Conservation (phyloP, 1,284 basidiomycete species). For the Mycena sp. region DNA sequence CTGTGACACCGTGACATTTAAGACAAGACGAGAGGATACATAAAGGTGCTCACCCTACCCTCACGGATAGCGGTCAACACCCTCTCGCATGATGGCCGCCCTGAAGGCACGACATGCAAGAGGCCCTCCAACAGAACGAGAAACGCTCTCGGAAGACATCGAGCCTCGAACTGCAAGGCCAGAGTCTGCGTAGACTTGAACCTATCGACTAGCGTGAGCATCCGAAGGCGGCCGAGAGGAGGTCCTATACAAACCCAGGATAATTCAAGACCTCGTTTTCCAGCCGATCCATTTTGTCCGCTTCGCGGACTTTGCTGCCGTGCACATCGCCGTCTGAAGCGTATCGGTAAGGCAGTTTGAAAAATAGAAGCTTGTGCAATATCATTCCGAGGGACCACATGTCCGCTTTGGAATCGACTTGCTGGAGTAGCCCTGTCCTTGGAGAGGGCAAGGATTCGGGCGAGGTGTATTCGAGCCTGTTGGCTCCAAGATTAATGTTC, state of each 20-base stretch:
- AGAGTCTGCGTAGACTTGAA: slow-evolving; percentile 69
- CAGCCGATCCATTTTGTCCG: slow-evolving; percentile 69
- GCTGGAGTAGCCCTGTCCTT: slow-evolving; percentile 69
- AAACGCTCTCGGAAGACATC: slow-evolving; percentile 75
- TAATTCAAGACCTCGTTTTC: slow-evolving; percentile 82
- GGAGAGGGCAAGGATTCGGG: slow-evolving; percentile 87
- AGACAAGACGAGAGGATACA: neutral
- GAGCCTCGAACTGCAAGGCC: slow-evolving; percentile 62
- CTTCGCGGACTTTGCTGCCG: slow-evolving; percentile 54
- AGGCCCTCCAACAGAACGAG: slow-evolving; percentile 79
- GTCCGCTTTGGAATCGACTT: slow-evolving; percentile 89
- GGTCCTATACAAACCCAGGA: slow-evolving; percentile 63
- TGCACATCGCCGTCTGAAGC: slow-evolving; percentile 61
- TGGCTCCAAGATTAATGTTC: neutral
- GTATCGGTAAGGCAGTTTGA: slow-evolving; percentile 81
- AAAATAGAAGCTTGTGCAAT: slow-evolving; percentile 90
- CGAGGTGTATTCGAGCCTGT: slow-evolving; percentile 81
- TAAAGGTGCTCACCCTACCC: slow-evolving; percentile 60
- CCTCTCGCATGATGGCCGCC: slow-evolving; percentile 77
- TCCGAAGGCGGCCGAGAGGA: slow-evolving; percentile 18
- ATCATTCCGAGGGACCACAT: slow-evolving; percentile 95
- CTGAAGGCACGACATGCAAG: slow-evolving; percentile 65
- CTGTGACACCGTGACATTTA: neutral
- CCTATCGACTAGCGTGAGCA: slow-evolving; percentile 45
- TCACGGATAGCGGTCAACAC: slow-evolving; percentile 71